These are phyloP conservation scores for Antrodiella citrinella DNA, from an alignment of 768 basidiomycete genomes.

Conservation along the genomic window DNA sequence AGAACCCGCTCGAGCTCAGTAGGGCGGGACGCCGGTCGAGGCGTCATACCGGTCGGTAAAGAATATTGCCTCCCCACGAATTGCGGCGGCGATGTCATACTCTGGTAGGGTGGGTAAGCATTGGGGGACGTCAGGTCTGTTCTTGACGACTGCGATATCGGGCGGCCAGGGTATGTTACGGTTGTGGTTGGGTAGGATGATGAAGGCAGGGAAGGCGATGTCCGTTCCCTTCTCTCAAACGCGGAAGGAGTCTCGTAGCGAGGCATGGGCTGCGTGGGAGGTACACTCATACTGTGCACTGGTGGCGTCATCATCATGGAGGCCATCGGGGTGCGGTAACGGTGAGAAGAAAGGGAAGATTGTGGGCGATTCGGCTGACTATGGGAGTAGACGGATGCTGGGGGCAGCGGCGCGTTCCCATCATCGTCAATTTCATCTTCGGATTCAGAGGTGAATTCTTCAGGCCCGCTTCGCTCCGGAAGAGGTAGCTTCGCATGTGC, in stretches of 20 bases:
- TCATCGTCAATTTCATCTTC: constrained; percentile 48
- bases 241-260: constrained; percentile 67
- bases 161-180: constrained; percentile 11
- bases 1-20: constrained; percentile 62
- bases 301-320: constrained; percentile 48
- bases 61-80: constrained; percentile 11
- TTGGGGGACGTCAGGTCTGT: constrained; percentile 5
- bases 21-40: constrained; percentile 40
- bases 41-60: constrained; percentile 9
- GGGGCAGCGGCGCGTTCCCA: constrained; percentile 25
- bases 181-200: constrained; percentile 25
- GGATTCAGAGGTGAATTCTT: constrained; percentile 20
- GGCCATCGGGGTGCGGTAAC: constrained; percentile 72
- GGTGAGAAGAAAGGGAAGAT: constrained; percentile 70
- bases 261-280: constrained; percentile 65
- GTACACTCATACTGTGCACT: constrained; percentile 31
- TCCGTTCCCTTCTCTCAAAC: constrained; percentile 39
- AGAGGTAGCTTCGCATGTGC: constrained; percentile 14
- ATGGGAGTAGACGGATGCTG: constrained; percentile 21
- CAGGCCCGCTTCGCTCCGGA: constrained; percentile 8
- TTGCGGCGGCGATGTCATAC: constrained; percentile 12
- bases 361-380: constrained; percentile 49
- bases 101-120: constrained; percentile 11
- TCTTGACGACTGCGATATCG: constrained; percentile 9
- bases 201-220: constrained; percentile 28